Percentiles rank a stretch among this genome's conserved stretches.
Conservation (phyloP, 352 stramenopile species). For the Phytophthora sojae region DNA sequence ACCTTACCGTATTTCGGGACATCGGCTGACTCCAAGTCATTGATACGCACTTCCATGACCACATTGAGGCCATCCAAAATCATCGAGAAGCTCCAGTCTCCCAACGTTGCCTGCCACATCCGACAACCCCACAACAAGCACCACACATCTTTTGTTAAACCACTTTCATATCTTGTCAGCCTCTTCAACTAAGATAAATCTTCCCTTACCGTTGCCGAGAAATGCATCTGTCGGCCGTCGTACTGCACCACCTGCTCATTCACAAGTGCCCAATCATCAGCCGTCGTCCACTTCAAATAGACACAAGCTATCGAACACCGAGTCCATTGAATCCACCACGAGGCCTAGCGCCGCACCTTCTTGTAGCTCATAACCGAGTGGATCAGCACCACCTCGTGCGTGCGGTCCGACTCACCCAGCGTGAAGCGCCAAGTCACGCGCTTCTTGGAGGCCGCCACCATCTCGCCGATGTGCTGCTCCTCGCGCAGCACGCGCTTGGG, state of each 20-base stretch:
- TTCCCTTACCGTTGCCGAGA: conserved; percentile 70
- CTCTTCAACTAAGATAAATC: conserved; percentile 6
- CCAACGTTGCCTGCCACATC: conserved; percentile 59
- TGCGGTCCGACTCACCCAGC: conserved; percentile 73
- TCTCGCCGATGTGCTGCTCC: conserved; percentile 83
- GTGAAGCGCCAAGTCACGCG: conserved; percentile 87
- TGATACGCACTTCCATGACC: conserved; percentile 87
- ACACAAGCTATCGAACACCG: background rate
- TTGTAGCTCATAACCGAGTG: conserved; percentile 91
- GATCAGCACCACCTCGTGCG: conserved; percentile 79
- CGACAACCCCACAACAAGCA: conserved; percentile 18
- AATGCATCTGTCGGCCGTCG: conserved; percentile 84
- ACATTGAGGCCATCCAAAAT: conserved; percentile 78
- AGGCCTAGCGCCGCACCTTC: conserved; percentile 48
- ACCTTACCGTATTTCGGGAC: conserved; percentile 85
- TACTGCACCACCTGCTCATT: conserved; percentile 70
- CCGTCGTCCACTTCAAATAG: conserved; percentile 10
- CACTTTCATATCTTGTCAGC: conserved; percentile 5
- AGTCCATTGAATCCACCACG: background rate
- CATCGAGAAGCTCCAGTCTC: conserved; percentile 84
- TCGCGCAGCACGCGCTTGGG: conserved; percentile 78
- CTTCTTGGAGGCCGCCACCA: conserved; percentile 85
- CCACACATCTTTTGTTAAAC: conserved; percentile 10
- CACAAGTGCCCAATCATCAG: conserved; percentile 10
- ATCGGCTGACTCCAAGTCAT: conserved; percentile 75